phyloP scores from a whole-genome alignment of 129 eudicot genomes.

The Chrysanthemum lavandulifolium region DNA sequence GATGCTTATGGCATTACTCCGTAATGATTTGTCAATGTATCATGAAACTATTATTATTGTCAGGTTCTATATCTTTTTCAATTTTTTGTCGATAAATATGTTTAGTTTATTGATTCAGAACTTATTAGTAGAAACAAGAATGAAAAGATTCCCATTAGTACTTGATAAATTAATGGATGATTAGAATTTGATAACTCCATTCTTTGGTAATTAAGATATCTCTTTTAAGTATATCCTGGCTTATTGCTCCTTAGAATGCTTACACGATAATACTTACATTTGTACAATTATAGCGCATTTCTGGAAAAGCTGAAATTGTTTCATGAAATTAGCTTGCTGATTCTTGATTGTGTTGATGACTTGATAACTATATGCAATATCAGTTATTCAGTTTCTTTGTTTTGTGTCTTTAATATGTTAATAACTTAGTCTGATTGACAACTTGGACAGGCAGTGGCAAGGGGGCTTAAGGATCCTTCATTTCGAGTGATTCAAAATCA shows the following conservation, averaged over 20 bases:
- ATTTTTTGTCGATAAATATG: neutral
- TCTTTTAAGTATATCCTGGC: too few relatives aligned
- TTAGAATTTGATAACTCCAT: neutral
- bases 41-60: neutral
- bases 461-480: constrained; percentile 98
- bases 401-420: neutral
- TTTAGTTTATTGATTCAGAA: too few relatives aligned
- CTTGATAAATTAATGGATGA: too few relatives aligned
- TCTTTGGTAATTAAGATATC: neutral
- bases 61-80: neutral
- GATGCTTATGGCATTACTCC: neutral
- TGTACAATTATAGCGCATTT: too few relatives aligned
- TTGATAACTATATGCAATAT: neutral
- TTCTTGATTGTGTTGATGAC: neutral
- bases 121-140: too few relatives aligned
- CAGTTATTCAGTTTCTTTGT: constrained; percentile 1
- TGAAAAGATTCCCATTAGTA: too few relatives aligned
- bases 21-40: neutral
- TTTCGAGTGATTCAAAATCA: constrained; percentile 92
- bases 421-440: constrained; percentile 8
- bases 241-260: too few relatives aligned
- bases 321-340: neutral
- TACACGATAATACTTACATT: too few relatives aligned
- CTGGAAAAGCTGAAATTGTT: neutral
- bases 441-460: constrained; percentile 81